A percentile compares a stretch with the other conserved stretches of the same genome.
phyloP scores from a whole-genome alignment of 2,329 filamentous ascomycete species.

The Colletotrichum liriopes region DNA sequence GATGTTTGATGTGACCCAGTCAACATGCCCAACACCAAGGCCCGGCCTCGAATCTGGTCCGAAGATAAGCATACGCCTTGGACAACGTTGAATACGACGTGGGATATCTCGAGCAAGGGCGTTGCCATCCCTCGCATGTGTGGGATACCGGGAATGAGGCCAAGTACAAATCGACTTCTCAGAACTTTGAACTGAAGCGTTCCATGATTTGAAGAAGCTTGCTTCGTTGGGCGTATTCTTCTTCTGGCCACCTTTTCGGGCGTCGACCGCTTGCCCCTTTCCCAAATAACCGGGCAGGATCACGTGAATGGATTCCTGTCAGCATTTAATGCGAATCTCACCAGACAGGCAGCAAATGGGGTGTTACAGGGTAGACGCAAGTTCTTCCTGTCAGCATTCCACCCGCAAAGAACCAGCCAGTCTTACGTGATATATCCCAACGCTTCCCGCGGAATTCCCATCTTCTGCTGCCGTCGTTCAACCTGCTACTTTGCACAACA shows the following conservation, averaged over 20 bases:
- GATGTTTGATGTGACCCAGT: no score
- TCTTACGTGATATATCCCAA: not conserved
- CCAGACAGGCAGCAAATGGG: not conserved
- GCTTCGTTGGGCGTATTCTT: no score
- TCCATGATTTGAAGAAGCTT: not conserved
- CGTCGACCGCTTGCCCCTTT: not conserved
- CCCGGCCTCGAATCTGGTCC: not conserved
- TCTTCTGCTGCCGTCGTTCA: not conserved
- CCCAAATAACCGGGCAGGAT: not conserved
- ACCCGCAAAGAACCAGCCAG: no score
- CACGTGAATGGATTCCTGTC: not conserved
- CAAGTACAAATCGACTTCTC: not conserved
- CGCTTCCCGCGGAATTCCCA: not conserved
- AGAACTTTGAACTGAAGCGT: not conserved
- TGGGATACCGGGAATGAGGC: no score
- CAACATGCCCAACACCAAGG: not conserved
- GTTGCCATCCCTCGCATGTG: no score
- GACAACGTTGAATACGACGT: no score
- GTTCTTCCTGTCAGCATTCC: not conserved
- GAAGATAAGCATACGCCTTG: not conserved
- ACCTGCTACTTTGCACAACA: not conserved
- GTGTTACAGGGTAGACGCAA: no score
- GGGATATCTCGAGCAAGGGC: not conserved
- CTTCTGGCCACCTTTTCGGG: not conserved
- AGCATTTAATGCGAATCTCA: not conserved